phyloP scores from a whole-genome alignment of 2,329 filamentous ascomycete species.

The Bipolaris oryzae region DNA sequence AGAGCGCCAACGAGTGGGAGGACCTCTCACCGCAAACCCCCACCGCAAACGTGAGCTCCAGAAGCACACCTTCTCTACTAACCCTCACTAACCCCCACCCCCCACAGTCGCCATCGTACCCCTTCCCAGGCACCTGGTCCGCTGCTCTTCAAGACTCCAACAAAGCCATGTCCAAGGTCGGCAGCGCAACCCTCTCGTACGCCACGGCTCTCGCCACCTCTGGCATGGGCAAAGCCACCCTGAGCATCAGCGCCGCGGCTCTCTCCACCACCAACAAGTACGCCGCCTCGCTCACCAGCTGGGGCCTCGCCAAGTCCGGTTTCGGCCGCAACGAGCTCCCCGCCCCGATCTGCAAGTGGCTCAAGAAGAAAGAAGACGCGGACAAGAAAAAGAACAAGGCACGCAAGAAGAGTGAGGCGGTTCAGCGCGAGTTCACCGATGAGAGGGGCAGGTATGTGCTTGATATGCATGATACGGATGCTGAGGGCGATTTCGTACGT shows the following conservation, averaged over 20 bases:
- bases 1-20: not conserved
- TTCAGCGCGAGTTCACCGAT: slow-evolving; percentile 1
- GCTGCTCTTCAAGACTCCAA: slow-evolving; percentile 17
- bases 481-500: not conserved
- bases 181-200: slow-evolving; percentile 16
- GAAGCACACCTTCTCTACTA: not conserved
- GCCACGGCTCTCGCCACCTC: slow-evolving; percentile 11
- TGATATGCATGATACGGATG: slow-evolving; percentile 6
- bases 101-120: not conserved
- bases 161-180: slow-evolving; percentile 15
- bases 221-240: slow-evolving; percentile 20
- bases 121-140: slow-evolving; percentile 26
- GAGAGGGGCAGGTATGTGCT: slow-evolving; percentile 2
- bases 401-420: no score
- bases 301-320: slow-evolving; percentile 1
- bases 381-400: not conserved
- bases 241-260: slow-evolving; percentile 19
- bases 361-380: not conserved
- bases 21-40: not conserved
- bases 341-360: not conserved
- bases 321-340: slow-evolving; percentile 5
- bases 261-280: slow-evolving; percentile 1
- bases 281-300: slow-evolving; percentile 1
- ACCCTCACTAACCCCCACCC: no score
- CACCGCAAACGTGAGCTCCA: not conserved